phyloP scores from a whole-genome alignment of 768 basidiomycete species.

The Arthromyces matolae region DNA sequence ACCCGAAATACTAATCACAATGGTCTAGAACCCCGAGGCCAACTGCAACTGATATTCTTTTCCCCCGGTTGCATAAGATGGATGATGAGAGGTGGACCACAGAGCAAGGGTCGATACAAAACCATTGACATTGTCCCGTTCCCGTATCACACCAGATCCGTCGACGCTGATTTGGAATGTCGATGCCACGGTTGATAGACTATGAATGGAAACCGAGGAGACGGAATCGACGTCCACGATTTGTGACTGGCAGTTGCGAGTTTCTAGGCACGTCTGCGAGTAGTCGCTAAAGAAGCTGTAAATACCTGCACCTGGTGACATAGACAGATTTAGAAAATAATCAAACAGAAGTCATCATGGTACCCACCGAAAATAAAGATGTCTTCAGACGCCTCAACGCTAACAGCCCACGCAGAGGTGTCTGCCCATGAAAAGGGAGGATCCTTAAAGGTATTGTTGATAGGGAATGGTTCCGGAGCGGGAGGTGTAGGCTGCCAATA shows the following conservation, averaged over 20 bases:
- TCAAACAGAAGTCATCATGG: background rate
- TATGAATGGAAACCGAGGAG: slow-evolving; percentile 51
- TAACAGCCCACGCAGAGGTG: slow-evolving; percentile 52
- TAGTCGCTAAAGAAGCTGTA: slow-evolving; percentile 39
- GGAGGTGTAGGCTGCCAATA: slow-evolving; percentile 63
- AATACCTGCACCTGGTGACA: background rate
- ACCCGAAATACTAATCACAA: too few relatives aligned
- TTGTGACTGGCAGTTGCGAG: slow-evolving; percentile 51
- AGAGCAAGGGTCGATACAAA: slow-evolving; percentile 49
- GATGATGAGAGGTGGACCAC: slow-evolving; percentile 25
- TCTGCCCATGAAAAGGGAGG: slow-evolving; percentile 40
- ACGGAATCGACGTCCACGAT: slow-evolving; percentile 46
- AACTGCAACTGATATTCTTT: too few relatives aligned
- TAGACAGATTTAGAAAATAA: background rate
- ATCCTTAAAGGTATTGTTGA: slow-evolving; percentile 44
- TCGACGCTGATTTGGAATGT: slow-evolving; percentile 51
- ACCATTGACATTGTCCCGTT: slow-evolving; percentile 50
- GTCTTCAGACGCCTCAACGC: slow-evolving; percentile 46
- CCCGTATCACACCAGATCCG: slow-evolving; percentile 42
- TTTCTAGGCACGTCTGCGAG: slow-evolving; percentile 41
- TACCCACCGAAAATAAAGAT: slow-evolving; percentile 54
- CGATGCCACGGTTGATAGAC: slow-evolving; percentile 55
- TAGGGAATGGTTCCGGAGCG: slow-evolving; percentile 52
- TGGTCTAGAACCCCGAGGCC: too few relatives aligned
- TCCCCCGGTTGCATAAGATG: background rate